phyloP scores from a whole-genome alignment of 306 rosid genomes.

The Cicer chorassanicum region DNA sequence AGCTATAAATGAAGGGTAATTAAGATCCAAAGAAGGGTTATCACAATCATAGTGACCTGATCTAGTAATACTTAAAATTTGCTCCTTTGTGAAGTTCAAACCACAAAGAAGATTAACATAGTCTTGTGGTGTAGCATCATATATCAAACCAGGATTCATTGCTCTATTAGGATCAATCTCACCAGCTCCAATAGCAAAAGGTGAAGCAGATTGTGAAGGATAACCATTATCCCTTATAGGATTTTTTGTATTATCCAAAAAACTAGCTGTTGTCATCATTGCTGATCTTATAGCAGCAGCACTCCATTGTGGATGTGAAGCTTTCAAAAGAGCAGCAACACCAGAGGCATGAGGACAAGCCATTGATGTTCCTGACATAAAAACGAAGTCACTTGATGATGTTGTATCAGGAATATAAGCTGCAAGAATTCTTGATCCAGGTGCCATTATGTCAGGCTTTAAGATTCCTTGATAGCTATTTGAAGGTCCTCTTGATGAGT shows the following conservation, averaged over 20 bases:
- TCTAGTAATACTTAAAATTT: constrained; percentile 51
- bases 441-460: constrained; percentile 56
- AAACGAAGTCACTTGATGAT: constrained; percentile 36
- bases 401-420: neutral
- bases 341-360: constrained; percentile 47
- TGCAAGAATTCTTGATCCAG: constrained; percentile 44
- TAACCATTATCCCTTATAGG: constrained; percentile 47
- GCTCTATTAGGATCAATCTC: constrained; percentile 60
- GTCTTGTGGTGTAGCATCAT: constrained; percentile 61
- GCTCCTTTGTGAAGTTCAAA: constrained; percentile 40
- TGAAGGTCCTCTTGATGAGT: constrained; percentile 57
- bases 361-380: constrained; percentile 51
- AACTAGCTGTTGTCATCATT: constrained; percentile 43
- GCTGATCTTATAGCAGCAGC: constrained; percentile 49
- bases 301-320: constrained; percentile 45
- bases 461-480: constrained; percentile 32
- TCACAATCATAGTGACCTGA: constrained; percentile 47
- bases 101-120: constrained; percentile 57
- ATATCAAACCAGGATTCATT: constrained; percentile 57
- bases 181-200: constrained; percentile 59
- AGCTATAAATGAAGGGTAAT: constrained; percentile 59
- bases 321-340: constrained; percentile 44
- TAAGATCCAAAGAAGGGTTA: constrained; percentile 53
- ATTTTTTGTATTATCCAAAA: constrained; percentile 40
- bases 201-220: constrained; percentile 48